Percentiles rank a stretch among this genome's conserved stretches.
Evolutionary conservation across 352 stramenopile genomes (phyloP).

Genomic region (Phytophthora constricta): DNA sequence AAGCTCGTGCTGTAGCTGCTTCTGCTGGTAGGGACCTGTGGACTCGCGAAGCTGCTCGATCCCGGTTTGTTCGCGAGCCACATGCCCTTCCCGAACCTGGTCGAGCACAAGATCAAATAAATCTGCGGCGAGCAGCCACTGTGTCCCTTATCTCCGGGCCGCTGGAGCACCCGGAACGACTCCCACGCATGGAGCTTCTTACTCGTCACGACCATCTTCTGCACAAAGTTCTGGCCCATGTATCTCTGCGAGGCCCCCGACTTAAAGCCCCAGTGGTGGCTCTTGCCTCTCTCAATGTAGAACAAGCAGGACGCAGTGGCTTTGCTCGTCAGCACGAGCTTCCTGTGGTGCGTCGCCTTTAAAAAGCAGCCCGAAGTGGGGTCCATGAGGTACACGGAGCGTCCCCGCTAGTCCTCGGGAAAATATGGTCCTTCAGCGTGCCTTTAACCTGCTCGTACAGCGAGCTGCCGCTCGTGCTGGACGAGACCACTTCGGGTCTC

Average conservation of each 20-base stretch:
- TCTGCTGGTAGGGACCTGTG: slow-evolving; percentile 24
- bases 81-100: slow-evolving; percentile 85
- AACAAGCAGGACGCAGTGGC: slow-evolving; percentile 80
- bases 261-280: slow-evolving; percentile 84
- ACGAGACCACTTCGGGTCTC: slow-evolving; percentile 42
- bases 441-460: slow-evolving; percentile 74
- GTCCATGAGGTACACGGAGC: slow-evolving; percentile 81
- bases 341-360: slow-evolving; percentile 63
- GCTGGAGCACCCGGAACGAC: slow-evolving; percentile 71
- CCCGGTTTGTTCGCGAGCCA: slow-evolving; percentile 63
- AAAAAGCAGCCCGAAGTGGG: slow-evolving; percentile 56
- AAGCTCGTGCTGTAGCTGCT: slow-evolving; percentile 21
- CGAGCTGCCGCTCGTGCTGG: slow-evolving; percentile 55
- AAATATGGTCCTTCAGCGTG: slow-evolving; percentile 62
- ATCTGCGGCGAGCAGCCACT: slow-evolving; percentile 38
- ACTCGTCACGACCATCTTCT: slow-evolving; percentile 56
- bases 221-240: slow-evolving; percentile 80
- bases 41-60: slow-evolving; percentile 21
- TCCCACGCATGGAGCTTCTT: slow-evolving; percentile 82
- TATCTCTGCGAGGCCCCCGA: slow-evolving; percentile 67
- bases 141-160: slow-evolving; percentile 28
- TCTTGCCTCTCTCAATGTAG: slow-evolving; percentile 72
- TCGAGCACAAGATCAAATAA: slow-evolving; percentile 79
- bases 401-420: slow-evolving; percentile 39
- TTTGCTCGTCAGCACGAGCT: slow-evolving; percentile 66